A percentile compares a stretch with the other conserved stretches of the same genome.
Conservation (phyloP, 179 eudicot species). For the Vitellaria paradoxa region DNA sequence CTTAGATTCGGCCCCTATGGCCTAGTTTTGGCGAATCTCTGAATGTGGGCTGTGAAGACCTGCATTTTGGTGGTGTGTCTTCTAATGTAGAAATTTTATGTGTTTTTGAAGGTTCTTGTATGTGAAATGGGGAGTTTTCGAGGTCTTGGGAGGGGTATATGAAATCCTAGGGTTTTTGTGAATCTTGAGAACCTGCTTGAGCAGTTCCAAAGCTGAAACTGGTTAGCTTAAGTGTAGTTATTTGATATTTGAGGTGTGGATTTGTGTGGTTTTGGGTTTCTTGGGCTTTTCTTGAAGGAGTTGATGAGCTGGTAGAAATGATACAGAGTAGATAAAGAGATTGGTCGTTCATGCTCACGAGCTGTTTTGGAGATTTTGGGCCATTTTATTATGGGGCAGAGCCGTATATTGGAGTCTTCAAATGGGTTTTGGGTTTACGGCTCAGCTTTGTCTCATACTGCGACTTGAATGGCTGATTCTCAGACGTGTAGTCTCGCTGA, state of each 20-base stretch:
- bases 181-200: not conserved
- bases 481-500: constrained; percentile 21
- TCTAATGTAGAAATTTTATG: not conserved
- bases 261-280: not conserved
- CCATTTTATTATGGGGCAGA: constrained; percentile 16
- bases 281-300: not conserved
- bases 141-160: not conserved
- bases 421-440: constrained; percentile 22
- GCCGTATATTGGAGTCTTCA: constrained; percentile 12
- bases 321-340: constrained; percentile 8
- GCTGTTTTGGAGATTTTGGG: not conserved
- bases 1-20: constrained; percentile 1
- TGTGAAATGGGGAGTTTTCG: not conserved
- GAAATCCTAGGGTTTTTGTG: constrained; percentile 6
- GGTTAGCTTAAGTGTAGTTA: not conserved
- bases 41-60: not conserved
- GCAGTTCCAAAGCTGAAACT: not conserved
- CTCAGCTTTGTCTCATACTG: constrained; percentile 18
- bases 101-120: not conserved
- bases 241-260: not conserved
- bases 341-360: not conserved
- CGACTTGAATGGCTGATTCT: constrained; percentile 31
- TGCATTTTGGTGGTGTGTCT: not conserved
- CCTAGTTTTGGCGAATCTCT: not conserved
- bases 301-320: not conserved